Conservation (phyloP, 495 filamentous ascomycete genomes). For the Jackrogersella multiformis region DNA sequence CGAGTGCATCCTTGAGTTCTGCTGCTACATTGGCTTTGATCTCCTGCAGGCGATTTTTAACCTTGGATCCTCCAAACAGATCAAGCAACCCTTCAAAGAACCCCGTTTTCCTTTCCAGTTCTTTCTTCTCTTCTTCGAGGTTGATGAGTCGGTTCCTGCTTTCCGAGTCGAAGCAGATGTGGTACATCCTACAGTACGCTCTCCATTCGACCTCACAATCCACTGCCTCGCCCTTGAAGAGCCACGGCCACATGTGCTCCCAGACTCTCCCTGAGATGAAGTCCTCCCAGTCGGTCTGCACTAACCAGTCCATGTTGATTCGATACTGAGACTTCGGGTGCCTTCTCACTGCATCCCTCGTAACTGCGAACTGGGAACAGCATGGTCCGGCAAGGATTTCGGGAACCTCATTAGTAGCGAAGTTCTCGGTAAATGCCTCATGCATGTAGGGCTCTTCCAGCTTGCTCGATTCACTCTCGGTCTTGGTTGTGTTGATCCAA, state of each 20-base stretch:
- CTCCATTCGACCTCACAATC: slow-evolving; percentile 66
- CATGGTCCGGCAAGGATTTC: slow-evolving; percentile 64
- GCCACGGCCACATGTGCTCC: slow-evolving; percentile 79
- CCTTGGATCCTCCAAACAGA: slow-evolving; percentile 15
- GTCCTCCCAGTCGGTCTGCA: slow-evolving; percentile 69
- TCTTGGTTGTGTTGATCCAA: slow-evolving; percentile 65
- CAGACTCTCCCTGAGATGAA: slow-evolving; percentile 75
- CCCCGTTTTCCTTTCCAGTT: slow-evolving; percentile 13
- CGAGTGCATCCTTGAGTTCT: slow-evolving; percentile 33
- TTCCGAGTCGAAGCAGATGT: slow-evolving; percentile 44
- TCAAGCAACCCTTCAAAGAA: slow-evolving; percentile 24
- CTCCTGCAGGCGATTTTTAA: slow-evolving; percentile 29
- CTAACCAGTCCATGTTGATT: slow-evolving; percentile 73
- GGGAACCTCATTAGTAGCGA: slow-evolving; percentile 52
- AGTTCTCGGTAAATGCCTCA: slow-evolving; percentile 44
- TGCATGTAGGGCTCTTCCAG: slow-evolving; percentile 68
- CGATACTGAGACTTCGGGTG: slow-evolving; percentile 69
- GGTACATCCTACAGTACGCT: slow-evolving; percentile 49
- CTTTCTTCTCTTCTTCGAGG: slow-evolving; percentile 35
- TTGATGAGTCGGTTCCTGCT: slow-evolving; percentile 21
- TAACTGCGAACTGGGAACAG: slow-evolving; percentile 77
- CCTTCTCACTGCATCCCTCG: slow-evolving; percentile 63
- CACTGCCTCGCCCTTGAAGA: slow-evolving; percentile 68
- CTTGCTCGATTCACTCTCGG: slow-evolving; percentile 61
- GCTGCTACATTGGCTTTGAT: slow-evolving; percentile 34